Evolutionary conservation across 108 stramenopile species (phyloP), one percentile per base, ranked within the genome.

Genomic region (Nannochloropsis granulata): DNA sequence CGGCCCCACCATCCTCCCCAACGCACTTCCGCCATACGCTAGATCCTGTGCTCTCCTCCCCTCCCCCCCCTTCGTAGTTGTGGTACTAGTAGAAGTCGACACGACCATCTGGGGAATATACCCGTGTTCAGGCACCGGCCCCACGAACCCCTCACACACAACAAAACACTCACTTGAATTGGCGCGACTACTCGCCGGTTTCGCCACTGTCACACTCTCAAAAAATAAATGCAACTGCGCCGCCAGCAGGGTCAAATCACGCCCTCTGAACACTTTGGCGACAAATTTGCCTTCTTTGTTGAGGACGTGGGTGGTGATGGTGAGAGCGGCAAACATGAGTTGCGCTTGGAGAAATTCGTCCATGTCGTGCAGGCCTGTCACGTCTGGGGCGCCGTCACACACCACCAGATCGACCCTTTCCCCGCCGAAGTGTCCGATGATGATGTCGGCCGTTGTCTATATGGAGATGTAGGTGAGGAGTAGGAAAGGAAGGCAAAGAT

Each of bases 341-440:
- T 98, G 95, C 14, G 43, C n/a, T 89, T 99, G 99, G n/a, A 96
- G 78, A 89, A 94, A 96, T 84, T 95, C 94, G 85, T 99, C 97
- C 13, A 97, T 90, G 78, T 96, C 94, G 82, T 96, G 96, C 45
- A 97, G 91, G 21, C 96, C 93, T 0, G 96, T 98, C 10, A 99
- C 98, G 84, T 99, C 99, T 8, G 99, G 99, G 13, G 99, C 99
- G 26, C 99, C 99, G 88, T 99, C 99, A 86, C 96, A 97, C 3
- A 99, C 93, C 23, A 99, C 97, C 9, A 99, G 91, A 85, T 99
- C 95, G n/a, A 96, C 96, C 0, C 91, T 84, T 13, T 91, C 56
- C 0, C 95, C 95, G 21, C 89, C 80, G 85, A 97, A 95, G 79
- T 94, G 90, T 12, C 88, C 83, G 78, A 97, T 92, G 82, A 98